Conservation (phyloP, 2,329 filamentous ascomycete species). For the Colletotrichum paranaense region DNA sequence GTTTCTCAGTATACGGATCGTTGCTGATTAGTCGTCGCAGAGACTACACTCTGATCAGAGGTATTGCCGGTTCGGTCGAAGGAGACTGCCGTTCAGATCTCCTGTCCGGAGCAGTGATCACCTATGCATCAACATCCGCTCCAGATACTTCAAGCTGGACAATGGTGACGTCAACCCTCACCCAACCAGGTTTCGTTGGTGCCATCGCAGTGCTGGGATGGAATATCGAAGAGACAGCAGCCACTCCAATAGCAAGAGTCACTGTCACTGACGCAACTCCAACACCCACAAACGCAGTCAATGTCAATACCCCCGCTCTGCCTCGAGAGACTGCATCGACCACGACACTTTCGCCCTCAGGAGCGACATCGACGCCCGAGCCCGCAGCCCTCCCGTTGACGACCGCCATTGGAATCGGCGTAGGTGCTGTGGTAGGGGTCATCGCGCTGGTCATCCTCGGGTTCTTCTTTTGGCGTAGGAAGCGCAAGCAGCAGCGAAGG, state of each 20-base stretch:
- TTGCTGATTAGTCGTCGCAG: neutral
- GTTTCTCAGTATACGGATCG: no score
- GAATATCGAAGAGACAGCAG: neutral
- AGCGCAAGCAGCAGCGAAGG: neutral
- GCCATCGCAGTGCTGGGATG: neutral
- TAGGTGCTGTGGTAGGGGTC: neutral
- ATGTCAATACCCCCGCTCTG: neutral
- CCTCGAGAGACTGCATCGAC: neutral
- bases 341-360: neutral
- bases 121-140: neutral
- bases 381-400: neutral
- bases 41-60: constrained; percentile 6
- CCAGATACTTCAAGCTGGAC: neutral
- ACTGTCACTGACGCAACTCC: neutral
- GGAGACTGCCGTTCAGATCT: constrained; percentile 16
- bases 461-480: neutral
- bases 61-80: neutral
- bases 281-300: neutral
- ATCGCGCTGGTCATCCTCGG: neutral
- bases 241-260: neutral
- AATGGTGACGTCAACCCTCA: neutral
- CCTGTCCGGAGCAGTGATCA: neutral
- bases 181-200: neutral
- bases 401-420: neutral
- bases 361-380: neutral